A percentile compares a stretch with the other conserved stretches of the same genome.
Conservation (phyloP, 306 rosid species). For the Adenanthera pavonina region DNA sequence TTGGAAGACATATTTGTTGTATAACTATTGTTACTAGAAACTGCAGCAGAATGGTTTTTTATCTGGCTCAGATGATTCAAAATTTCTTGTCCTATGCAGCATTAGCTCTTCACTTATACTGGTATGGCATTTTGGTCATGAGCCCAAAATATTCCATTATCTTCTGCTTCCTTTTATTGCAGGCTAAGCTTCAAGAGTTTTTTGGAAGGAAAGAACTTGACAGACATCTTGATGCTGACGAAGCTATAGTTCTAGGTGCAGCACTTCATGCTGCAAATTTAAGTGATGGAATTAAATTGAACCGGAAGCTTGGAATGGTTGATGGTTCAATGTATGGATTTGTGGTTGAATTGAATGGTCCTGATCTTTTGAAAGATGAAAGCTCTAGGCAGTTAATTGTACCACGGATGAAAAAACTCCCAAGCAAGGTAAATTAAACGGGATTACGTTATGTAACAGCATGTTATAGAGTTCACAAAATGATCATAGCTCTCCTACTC, state of each 20-base stretch:
- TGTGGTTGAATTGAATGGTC: slow-evolving; percentile 77
- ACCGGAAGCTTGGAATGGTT: slow-evolving; percentile 96
- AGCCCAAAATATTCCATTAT: neutral
- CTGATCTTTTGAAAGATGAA: slow-evolving; percentile 76
- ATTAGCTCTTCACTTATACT: slow-evolving; percentile 18
- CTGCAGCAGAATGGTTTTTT: slow-evolving; percentile 15
- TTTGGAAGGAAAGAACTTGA: slow-evolving; percentile 92
- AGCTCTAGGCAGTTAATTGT: slow-evolving; percentile 81
- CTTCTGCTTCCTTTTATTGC: slow-evolving; percentile 33
- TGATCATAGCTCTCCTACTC: slow-evolving; percentile 24
- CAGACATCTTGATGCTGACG: slow-evolving; percentile 98
- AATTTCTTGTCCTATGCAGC: slow-evolving; percentile 6
- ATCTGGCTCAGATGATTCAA: neutral
- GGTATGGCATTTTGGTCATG: neutral
- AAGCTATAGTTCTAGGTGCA: slow-evolving; percentile 94
- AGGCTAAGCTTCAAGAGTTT: slow-evolving; percentile 96
- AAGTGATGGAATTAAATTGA: slow-evolving; percentile 98
- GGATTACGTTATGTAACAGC: slow-evolving; percentile 27
- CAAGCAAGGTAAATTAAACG: slow-evolving; percentile 73
- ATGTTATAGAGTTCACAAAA: slow-evolving; percentile 35
- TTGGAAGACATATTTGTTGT: slow-evolving; percentile 20
- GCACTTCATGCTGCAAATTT: slow-evolving; percentile 91
- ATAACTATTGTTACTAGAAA: slow-evolving; percentile 29
- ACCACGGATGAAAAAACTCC: slow-evolving; percentile 87
- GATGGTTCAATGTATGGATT: slow-evolving; percentile 94